Evolutionary conservation across 2,329 filamentous ascomycete species (phyloP).

Genomic region (Colletotrichum sp.): DNA sequence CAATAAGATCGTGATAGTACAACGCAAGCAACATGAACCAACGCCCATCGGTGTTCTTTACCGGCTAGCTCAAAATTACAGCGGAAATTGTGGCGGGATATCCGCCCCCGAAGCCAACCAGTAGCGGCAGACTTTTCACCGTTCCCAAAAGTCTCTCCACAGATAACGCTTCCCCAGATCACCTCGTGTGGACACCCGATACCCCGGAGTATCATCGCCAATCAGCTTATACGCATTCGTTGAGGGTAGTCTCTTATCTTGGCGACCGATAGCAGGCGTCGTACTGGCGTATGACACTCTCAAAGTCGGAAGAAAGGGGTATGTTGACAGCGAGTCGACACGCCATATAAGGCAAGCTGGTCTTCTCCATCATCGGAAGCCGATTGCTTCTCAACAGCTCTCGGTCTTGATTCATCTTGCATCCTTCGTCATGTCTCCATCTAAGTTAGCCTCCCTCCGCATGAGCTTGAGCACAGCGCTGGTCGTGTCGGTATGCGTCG

Average conservation of each 20-base stretch:
- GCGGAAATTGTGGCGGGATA: neutral
- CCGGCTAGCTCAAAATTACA: neutral
- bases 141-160: neutral
- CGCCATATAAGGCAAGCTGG: neutral
- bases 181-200: neutral
- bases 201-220: neutral
- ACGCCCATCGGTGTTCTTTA: neutral
- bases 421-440: neutral
- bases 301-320: neutral
- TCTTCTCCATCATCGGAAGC: fast-evolving
- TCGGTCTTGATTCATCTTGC: neutral
- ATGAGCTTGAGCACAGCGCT: slow-evolving; percentile 24
- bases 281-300: neutral
- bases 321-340: neutral
- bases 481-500: slow-evolving; percentile 29
- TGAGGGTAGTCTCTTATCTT: neutral
- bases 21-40: no score
- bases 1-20: neutral
- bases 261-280: neutral
- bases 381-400: fast-evolving
- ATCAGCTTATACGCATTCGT: neutral
- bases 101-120: neutral
- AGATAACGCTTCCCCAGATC: neutral
- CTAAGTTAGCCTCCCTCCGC: neutral
- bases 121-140: neutral